A percentile compares a stretch with the other conserved stretches of the same genome.
phyloP scores from a whole-genome alignment of 2,329 filamentous ascomycete genomes.

The Plenodomus tracheiphilus region DNA sequence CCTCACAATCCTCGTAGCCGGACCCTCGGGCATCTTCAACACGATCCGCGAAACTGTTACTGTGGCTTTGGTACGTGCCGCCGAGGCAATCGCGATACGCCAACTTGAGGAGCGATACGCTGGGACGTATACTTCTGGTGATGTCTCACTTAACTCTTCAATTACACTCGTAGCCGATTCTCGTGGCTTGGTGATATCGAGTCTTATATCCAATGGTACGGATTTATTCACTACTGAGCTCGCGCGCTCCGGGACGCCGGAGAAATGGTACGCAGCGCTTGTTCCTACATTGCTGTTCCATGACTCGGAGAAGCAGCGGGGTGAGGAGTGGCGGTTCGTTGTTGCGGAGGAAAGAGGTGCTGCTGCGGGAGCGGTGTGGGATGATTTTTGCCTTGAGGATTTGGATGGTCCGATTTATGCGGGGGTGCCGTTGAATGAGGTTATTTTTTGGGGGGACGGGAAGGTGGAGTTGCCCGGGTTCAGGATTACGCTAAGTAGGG shows the following conservation, averaged over 20 bases:
- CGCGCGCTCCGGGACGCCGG: background rate
- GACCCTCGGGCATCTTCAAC: constrained; percentile 22
- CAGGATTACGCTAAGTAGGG: constrained; percentile 28
- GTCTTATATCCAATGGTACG: constrained; percentile 36
- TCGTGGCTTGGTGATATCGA: constrained; percentile 32
- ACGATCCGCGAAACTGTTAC: constrained; percentile 37
- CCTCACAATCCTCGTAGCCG: constrained; percentile 47
- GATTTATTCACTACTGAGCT: constrained; percentile 21
- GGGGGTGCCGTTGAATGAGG: constrained; percentile 38
- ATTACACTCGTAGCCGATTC: constrained; percentile 29
- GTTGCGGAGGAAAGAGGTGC: constrained; percentile 16
- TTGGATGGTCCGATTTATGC: constrained; percentile 39
- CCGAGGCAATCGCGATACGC: constrained; percentile 36
- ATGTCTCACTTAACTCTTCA: constrained; percentile 29
- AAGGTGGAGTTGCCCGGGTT: constrained; percentile 41
- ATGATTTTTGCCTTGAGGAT: constrained; percentile 44
- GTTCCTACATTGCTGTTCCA: constrained; percentile 34
- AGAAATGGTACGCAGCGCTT: constrained; percentile 24
- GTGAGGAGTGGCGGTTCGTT: constrained; percentile 43
- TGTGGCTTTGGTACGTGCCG: constrained; percentile 33
- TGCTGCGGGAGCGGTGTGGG: constrained; percentile 23
- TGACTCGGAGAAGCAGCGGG: constrained; percentile 28
- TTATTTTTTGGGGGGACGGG: constrained; percentile 40
- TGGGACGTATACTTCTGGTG: constrained; percentile 27
- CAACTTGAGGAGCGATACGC: constrained; percentile 33